Conservation (phyloP, 2,329 filamentous ascomycete species). For the Stagonosporopsis tanaceti region DNA sequence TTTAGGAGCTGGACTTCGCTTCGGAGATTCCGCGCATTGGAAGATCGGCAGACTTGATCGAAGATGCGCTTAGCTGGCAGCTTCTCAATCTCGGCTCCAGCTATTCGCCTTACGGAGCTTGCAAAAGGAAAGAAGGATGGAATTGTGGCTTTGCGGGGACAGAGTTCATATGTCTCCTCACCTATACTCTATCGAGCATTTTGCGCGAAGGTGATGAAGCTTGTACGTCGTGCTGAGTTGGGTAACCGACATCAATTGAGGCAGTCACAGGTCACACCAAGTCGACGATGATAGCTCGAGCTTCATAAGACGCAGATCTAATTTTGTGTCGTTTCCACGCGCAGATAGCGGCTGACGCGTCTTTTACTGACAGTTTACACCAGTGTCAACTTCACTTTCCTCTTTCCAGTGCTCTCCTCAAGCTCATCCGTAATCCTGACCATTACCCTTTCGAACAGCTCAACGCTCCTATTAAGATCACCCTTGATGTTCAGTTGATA, state of each 20-base stretch:
- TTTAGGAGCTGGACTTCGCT: conserved; percentile 1
- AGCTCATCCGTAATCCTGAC: conserved; percentile 91
- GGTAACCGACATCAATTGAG: not conserved
- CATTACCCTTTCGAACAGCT: conserved; percentile 90
- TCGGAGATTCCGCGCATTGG: not conserved
- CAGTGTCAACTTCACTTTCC: conserved; percentile 77
- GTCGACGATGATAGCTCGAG: not conserved
- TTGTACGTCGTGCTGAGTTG: not conserved
- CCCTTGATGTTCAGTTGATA: conserved; percentile 74
- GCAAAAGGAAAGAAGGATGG: not conserved
- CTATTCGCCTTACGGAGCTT: not conserved
- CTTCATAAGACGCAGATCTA: not conserved
- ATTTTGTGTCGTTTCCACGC: not conserved
- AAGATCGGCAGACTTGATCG: not conserved
- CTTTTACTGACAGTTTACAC: conserved; percentile 39
- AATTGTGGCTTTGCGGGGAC: conserved; percentile 4
- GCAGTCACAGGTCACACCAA: not conserved
- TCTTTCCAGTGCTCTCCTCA: conserved; percentile 95
- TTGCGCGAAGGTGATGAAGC: not conserved
- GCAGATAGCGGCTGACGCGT: not conserved
- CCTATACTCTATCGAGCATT: not conserved
- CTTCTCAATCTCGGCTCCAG: not conserved
- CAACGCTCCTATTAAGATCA: conserved; percentile 67
- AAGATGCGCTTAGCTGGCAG: not conserved
- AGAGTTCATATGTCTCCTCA: not conserved